Evolutionary conservation across 2,329 filamentous ascomycete species (phyloP).

Genomic region (Colletotrichum tofieldiae): DNA sequence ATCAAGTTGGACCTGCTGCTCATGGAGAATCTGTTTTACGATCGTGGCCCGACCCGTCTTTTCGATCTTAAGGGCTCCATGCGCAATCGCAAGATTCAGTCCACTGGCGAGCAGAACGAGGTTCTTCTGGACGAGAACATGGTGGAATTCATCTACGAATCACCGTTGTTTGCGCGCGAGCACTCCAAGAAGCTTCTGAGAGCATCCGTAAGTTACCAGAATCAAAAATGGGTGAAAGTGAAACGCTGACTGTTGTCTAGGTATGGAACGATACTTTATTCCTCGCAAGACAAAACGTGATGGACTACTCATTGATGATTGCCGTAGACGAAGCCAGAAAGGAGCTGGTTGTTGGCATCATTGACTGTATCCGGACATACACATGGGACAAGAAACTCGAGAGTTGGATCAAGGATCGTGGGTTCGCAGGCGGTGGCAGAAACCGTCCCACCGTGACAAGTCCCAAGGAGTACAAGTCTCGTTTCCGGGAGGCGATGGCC

Average conservation of each 20-base stretch:
- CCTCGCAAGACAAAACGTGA: constrained; percentile 93
- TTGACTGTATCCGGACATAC: constrained; percentile 98
- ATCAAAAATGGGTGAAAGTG: background rate
- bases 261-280: constrained; percentile 98
- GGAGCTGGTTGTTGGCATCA: constrained; percentile 96
- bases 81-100: constrained; percentile 97
- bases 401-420: constrained; percentile 98
- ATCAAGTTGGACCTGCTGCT: constrained; percentile 95
- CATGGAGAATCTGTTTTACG: constrained; percentile 99
- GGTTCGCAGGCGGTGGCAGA: constrained; percentile 81
- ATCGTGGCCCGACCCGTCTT: constrained; percentile 88
- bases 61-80: constrained; percentile 98
- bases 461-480: constrained; percentile 96
- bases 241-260: constrained; percentile 29
- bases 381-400: constrained; percentile 99
- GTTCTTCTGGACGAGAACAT: constrained; percentile 98
- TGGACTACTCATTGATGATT: constrained; percentile 99
- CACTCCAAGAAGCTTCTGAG: constrained; percentile 95
- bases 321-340: constrained; percentile 92
- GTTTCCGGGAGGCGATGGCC: constrained; percentile 97
- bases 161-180: constrained; percentile 93
- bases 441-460: constrained; percentile 96
- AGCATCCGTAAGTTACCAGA: constrained; percentile 70
- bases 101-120: constrained; percentile 95
- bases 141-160: constrained; percentile 99